These are phyloP conservation scores for Lodderomyces jiufengensis DNA, from an alignment of 1,139 yeast species.

Conservation along the genomic window DNA sequence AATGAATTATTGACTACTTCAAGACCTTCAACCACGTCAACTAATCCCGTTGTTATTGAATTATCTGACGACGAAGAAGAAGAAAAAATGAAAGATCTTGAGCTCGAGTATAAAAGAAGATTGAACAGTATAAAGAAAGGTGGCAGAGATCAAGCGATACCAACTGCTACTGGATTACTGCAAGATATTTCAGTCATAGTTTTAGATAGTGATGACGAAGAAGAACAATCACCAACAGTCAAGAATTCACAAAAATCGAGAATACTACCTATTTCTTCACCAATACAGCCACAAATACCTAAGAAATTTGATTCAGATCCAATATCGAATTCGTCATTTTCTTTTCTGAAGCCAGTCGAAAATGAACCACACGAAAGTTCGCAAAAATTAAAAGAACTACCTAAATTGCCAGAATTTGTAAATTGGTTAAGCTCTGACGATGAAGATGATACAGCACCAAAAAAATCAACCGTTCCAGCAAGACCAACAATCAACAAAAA, in stretches of 20 bases:
- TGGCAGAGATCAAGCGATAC: too few relatives aligned
- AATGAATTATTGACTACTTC: too few relatives aligned
- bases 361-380: background rate
- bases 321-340: constrained; percentile 13
- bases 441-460: constrained; percentile 5
- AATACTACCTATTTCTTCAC: constrained; percentile 4
- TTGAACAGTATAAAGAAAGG: too few relatives aligned
- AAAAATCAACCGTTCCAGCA: too few relatives aligned
- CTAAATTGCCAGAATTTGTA: constrained; percentile 7
- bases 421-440: constrained; percentile 14
- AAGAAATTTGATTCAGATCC: constrained; percentile 6
- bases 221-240: background rate
- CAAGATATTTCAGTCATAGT: constrained; percentile 2
- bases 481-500: too few relatives aligned
- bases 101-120: too few relatives aligned
- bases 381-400: background rate
- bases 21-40: too few relatives aligned
- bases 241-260: background rate
- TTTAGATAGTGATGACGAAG: constrained; percentile 6
- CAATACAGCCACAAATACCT: background rate
- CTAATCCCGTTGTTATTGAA: constrained; percentile 1
- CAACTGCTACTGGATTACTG: background rate
- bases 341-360: constrained; percentile 7
- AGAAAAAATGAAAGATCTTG: background rate
- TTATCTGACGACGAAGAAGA: constrained; percentile 3